A percentile compares a stretch with the other conserved stretches of the same genome.
Conservation (phyloP, 2,329 filamentous ascomycete genomes). For the Xylaria sp. region DNA sequence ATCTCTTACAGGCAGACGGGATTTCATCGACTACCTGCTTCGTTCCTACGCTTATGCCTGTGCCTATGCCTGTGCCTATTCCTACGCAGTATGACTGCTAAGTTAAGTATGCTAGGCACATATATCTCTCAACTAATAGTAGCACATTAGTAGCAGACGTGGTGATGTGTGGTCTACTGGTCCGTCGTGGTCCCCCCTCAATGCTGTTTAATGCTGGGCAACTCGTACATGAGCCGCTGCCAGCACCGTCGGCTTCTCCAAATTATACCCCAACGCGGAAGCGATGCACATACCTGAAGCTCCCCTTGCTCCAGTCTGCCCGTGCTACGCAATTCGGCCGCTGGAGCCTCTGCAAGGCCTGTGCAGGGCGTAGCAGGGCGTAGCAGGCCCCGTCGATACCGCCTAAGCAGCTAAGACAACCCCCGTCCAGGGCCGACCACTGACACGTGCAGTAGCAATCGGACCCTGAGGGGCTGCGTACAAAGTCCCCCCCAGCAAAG, state of each 20-base stretch:
- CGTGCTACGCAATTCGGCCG: background rate
- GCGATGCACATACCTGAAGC: background rate
- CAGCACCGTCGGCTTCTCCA: background rate
- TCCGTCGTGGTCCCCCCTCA: background rate
- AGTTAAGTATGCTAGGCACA: background rate
- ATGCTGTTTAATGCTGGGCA: background rate
- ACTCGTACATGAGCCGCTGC: too few species aligned
- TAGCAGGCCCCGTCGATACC: background rate
- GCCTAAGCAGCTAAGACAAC: background rate
- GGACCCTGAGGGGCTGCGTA: slow-evolving; percentile 15
- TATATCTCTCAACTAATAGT: too few species aligned
- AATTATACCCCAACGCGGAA: background rate
- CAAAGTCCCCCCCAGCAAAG: slow-evolving; percentile 13
- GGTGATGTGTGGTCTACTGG: background rate
- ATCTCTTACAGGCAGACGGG: background rate
- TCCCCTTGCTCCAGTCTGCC: background rate
- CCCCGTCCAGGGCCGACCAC: slow-evolving; percentile 14
- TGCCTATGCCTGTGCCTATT: too few species aligned
- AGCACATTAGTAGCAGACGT: too few species aligned
- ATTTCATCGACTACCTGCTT: too few species aligned
- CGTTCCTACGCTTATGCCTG: too few species aligned
- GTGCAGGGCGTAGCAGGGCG: background rate
- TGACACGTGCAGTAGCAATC: slow-evolving; percentile 22
- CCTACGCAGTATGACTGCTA: too few species aligned
- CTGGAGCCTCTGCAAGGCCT: background rate